phyloP scores from a whole-genome alignment of 768 basidiomycete species.

The Pleurotus sapidus region DNA sequence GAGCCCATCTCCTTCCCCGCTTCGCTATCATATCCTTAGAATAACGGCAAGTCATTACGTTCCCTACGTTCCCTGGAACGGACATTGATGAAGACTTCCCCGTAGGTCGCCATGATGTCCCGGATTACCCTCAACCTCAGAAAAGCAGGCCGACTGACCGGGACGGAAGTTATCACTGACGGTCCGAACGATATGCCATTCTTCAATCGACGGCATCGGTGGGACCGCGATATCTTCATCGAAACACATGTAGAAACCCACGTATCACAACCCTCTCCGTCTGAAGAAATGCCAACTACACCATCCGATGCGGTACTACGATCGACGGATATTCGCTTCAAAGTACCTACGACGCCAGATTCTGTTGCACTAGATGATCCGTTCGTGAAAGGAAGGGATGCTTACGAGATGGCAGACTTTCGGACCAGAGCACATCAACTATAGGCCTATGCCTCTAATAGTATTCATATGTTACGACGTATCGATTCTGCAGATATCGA shows the following conservation, averaged over 20 bases:
- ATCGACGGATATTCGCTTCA: background rate
- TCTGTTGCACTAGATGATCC: background rate
- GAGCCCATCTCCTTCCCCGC: no score
- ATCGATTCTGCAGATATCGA: no score
- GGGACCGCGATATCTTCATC: background rate
- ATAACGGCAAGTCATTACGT: constrained; percentile 17
- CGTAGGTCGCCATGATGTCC: constrained; percentile 62
- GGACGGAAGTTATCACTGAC: background rate
- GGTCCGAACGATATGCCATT: background rate
- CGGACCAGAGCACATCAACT: no score
- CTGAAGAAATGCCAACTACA: background rate
- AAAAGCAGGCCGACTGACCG: constrained; percentile 25
- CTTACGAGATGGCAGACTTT: background rate
- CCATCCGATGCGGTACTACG: background rate
- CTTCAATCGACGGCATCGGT: background rate
- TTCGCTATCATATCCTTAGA: background rate
- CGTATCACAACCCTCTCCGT: background rate
- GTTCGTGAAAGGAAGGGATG: background rate
- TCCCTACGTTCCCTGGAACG: background rate
- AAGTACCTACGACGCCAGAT: background rate
- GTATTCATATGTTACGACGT: no score
- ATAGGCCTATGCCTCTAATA: no score
- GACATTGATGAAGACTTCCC: background rate
- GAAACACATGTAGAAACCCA: background rate
- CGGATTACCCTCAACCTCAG: constrained; percentile 62